Base-by-base conservation (phyloP, 768 basidiomycete species). In the Lactifluus subvellereus region DNA sequence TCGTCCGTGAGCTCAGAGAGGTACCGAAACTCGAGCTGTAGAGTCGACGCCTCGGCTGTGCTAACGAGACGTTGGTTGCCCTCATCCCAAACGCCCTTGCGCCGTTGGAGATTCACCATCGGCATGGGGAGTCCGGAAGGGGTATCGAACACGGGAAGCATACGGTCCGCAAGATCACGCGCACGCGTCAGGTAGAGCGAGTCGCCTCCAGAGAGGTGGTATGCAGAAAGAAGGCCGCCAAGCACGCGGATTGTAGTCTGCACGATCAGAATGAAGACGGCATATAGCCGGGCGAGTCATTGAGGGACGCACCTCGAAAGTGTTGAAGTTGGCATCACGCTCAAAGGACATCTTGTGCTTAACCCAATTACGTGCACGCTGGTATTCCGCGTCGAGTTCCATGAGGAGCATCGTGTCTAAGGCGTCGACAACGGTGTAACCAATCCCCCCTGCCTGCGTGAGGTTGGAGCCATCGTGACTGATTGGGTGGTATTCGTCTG, bases 191-290 rank as follows among this genome's bases (percentile, higher is more conserved):
- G 81, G 71, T 84, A 93, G 3, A 95, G 69, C 5, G 77, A 68
- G 62, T 94, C 88, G 37, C 82, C 76, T 1, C 73, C 79, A 0
- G 91, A 86, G 10, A 97, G 80, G 69, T 94, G 84, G 70, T 93
- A 86, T 0, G 94, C 89, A 1, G 94, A 86, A 2, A 98, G 78
- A 4, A 98, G 81, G 0, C 96, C 96, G 9, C 96, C 95, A 3
- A 98, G 79, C 1, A 96, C 83, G 27, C 95, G 86, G 57, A 97
- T 98, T 0, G 94, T 97, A 1, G 91, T 94, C 92, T 95, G 65
- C 13, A 47, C 52, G 14, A 38, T 60, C 60, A 35, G 11, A 38
- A 49, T 45, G 48, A 48, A 45, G 7, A 50, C 37, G 35, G 7
- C n/a, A 1, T 8, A 37, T 18, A 37, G 22, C 35, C 37, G 13